Evolutionary conservation across 2,329 filamentous ascomycete genomes (phyloP), one percentile per base, ranked within the genome.

Genomic region (Neonectria neomacrospora): DNA sequence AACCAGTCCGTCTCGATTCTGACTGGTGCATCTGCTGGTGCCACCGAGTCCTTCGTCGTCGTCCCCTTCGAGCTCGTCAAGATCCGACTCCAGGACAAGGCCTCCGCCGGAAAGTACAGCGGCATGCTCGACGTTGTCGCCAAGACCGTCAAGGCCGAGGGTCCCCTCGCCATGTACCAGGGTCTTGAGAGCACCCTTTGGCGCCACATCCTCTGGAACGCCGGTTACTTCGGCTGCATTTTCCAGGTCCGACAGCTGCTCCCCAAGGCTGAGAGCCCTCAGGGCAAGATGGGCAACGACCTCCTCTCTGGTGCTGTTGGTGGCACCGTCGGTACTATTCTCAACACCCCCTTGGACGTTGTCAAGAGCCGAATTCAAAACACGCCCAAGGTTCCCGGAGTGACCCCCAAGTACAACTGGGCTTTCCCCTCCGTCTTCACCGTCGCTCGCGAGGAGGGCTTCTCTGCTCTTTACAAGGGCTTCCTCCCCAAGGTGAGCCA

Each of bases 361-460:
- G 94, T 98, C 82, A 99, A 99, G 88, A 96, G 92, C 70, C 91
- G 96, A 67, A 99, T 99, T 71, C 96, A 99, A 81, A 99, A 99
- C 82, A 93, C 88, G 59, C 86, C 92, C 70, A 95, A 92, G 84
- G 83, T 97, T 41, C 79, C 91, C n/a, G 96, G 96, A 5, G 84
- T 87, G 57, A 81, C 89, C 22, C 92, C 92, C 76, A 99, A 99
- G 86, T 99, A 99, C 85, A 97, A 98, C 87, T 99, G 96, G 96
- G 96, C 96, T 32, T 97, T 90, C 88, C 92, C 93, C 50, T 90
- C 93, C 22, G 84, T 97, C 54, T 90, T 87, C 60, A 96, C 92
- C 8, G 93, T 99, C 64, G 90, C 93, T 81, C 93, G 88, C 81
- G 96, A 99, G 82, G 96, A 99, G 81, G 96, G 96, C 5, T 95